Base-by-base conservation (phyloP, 306 rosid genomes). In the Psophocarpus tetragonolobus region DNA sequence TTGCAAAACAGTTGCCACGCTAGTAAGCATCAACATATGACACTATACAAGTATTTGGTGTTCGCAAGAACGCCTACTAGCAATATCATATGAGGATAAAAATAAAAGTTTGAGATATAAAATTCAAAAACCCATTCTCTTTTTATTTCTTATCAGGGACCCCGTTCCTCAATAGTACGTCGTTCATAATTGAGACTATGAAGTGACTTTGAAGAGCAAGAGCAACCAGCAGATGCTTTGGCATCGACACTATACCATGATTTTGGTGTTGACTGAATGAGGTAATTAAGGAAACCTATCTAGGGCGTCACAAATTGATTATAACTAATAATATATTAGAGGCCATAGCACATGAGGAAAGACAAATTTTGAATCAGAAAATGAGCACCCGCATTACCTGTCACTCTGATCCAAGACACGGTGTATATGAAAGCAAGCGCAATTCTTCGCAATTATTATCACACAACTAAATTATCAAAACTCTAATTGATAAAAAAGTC, bases 401-500 rank as follows among this genome's bases (percentile, higher is more conserved):
- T 45, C 50, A 29, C 11, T 30, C 45, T 27, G 39, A 75, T 76
- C 81, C 36, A 15, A 39, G 61, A 17, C 87, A 76, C 33, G 51
- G 41, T 73, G 82, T 74, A 73, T 47, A 20, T 38, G 27, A 44
- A 36, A 9, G 23, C 30, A 9, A 73, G 14, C 75, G 4, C 54
- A 68, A 80, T 69, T 81, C 86, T 47, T 45, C 7, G 41, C 75
- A 83, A 83, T 78, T 78, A 84, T 84, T 65, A 73, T 53, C 78
- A 61, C 57, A 77, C 42, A 17, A 24, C 29, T 36, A 70, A 81
- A 84, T 74, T 75, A 82, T 82, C 65, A 56, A 54, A 72, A 75
- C 68, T 21, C 44, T 20, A 54, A 71, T n/a, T 81, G 29, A 35
- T 53, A 8, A 0, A 27, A 42, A 57, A 82, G 92, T 87, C 97